Base-by-base conservation (phyloP, 2,329 filamentous ascomycete genomes). In the Colletotrichum sp. region DNA sequence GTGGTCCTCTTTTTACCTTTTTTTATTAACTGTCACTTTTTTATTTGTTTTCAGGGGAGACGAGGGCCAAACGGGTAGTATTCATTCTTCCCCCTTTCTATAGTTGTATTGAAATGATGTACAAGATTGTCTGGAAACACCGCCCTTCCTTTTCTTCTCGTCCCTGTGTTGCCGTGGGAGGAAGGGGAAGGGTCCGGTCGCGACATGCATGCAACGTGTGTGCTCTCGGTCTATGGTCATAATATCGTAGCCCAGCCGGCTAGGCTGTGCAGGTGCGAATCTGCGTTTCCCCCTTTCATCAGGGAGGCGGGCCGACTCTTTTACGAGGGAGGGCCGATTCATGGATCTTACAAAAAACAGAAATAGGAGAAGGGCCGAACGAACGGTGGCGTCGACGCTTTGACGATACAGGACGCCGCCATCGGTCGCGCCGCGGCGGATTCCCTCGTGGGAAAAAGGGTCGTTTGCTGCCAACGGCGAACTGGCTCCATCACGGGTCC, bases 21-120 rank as follows among this genome's bases (percentile, higher is more conserved):
- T 68, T 49, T 62, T 44, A 49, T 65, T 26, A 21, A 30, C 15
- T 57, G 28, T 64, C 44, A 24, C 39, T 62, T 26, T n/a, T 18
- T 44, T 60, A 39, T 10, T 67, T 55, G 12, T 57, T 39, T 32
- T 16, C 13, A 16, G 28, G 60, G 60, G 36, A 32, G 34, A 39
- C n/a, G 62, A 62, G 57, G 68, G 68, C 34, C 68, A 34, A 70
- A 63, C 52, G 18, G 74, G 39, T 72, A 34, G 30, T 55, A 32
- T 72, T 71, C 44, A 76, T 78, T 67, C 75, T 65, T 78, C 39
- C 72, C 69, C 69, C 74, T 74, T 69, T 70, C 34, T 60, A 69
- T 70, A 71, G 72, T 68, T 71, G 72, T 77, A 68, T 69, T 77
- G 71, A 69, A 75, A 76, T 68, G 73, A 76, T 76, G 34, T 73